Base-by-base conservation (phyloP, 2,329 filamentous ascomycete genomes). In the Trichoderma harzianum region DNA sequence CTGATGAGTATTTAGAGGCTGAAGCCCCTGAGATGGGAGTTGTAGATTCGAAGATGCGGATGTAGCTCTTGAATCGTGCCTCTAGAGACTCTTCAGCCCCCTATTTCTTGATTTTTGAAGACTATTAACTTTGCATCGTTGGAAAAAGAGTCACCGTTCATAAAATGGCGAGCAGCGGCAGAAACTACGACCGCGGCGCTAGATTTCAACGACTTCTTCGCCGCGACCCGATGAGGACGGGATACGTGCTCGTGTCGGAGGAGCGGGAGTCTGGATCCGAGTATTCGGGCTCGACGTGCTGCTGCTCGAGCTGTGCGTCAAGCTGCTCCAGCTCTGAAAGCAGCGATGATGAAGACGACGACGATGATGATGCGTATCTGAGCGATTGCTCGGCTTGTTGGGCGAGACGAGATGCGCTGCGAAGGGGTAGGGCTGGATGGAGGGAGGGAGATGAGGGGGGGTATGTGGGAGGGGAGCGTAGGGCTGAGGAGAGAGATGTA, bases 281-380 rank as follows among this genome's bases (percentile, higher is more conserved):
- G 18, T 58, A 70, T 14, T 72, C 71, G 34, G 61, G 57, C 34
- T 69, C 58, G 21, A 63, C 70, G 14, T 63, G 65, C 30, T 72
- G 70, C 64, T 72, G 70, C 43, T 58, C 43, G 3, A 68, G 70
- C 34, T 72, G 70, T 57, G 53, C 24, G 24, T 68, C 24, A 26
- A 53, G 63, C 30, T 66, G 61, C 51, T 60, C 47, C n/a, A n/a
- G 62, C 34, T 32, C 32, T 3, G 18, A 61, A 5, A 28, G n/a
- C 18, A 39, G 34, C 16, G 11, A 8, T 7, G 21, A 14, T 12
- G 58, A 65, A 21, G 43, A 53, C 14, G 69, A 39, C 4, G 10
- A 12, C 12, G 21, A 65, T 26, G 43, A 51, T 10, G 69, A 47
- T 12, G 66, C 11, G 14, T 53, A 36, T 47, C 30, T 28, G 61